Base-by-base conservation (phyloP, 164 flowering plant species). In the Aristolochia fimbriata region DNA sequence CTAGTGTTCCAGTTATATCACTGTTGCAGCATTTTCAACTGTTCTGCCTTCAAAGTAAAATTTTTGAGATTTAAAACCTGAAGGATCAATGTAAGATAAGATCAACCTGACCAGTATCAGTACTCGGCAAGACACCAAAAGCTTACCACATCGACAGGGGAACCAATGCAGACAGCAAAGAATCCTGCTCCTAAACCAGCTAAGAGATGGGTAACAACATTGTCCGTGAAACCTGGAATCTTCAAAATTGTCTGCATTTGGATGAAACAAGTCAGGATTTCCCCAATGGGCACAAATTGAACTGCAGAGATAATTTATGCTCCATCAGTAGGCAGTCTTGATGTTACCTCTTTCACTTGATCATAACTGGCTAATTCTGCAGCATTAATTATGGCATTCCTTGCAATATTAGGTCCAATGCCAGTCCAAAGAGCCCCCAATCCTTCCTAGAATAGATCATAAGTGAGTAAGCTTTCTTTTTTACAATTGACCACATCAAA, bases 121-220 rank as follows among this genome's bases (percentile, higher is more conserved):
- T 50, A 19, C 22, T 8, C 53, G 60, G 43, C 57, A 66, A 45
- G 46, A 47, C 3, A 62, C 62, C 46, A 66, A 59, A 64, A 41
- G 27, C 83, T 62, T 80, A 90, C 99, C 78, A 93, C 97, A 70
- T 93, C 99, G 62, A 90, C 84, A 45, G 99, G 99, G 47, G 99
- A 93, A 57, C 99, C 99, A 64, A 93, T 81, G 72, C 88, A 93
- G 60, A 93, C 97, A 27, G 99, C 99, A 77, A 88, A 88, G 53
- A 93, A 80, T 24, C 97, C 99, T 48, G 99, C 99, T 64, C 97
- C 99, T 57, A 93, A 76, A 66, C 99, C 99, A 64, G 99, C 82
- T 60, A 90, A 81, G 49, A 90, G 78, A 70, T 93, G 99, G 68
- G 99, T 93, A 31, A 90, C 63, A 59, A 79, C 67, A 77, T 72